Evolutionary conservation across 768 basidiomycete genomes (phyloP), one percentile per base, ranked within the genome.

Genomic region (Tricholoma bakamatsutake): DNA sequence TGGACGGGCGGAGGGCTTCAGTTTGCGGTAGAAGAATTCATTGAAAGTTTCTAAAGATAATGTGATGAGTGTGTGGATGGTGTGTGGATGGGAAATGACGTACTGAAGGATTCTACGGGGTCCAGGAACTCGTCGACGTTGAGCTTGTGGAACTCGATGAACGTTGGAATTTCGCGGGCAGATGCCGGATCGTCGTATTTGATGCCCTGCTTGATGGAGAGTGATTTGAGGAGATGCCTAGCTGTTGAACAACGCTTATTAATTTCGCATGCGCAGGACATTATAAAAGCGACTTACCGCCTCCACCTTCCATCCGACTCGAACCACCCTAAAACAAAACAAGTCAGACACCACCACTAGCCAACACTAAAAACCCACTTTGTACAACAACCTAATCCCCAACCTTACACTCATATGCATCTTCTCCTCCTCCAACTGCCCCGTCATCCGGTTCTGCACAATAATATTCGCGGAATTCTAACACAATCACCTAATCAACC

Each of bases 381-480:
- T 91, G 78, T 98, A 99, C 57, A 98, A 68, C 55, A 99, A 66
- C 27, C 96, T 78, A 64, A 99, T 99, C 2, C 96, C 96, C 13
- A 99, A 72, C 37, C 95, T 76, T 0, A 98, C 93, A 66, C 97
- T 98, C 1, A 80, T 79, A 64, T 94, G 88, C 93, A 98, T 99
- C 76, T 98, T 98, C 74, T 98, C 96, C 71, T 99, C 96, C 66
- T 94, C 89, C 55, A 98, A 67, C 67, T 92, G 90, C 0, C 96
- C 96, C 0, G 92, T 94, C 69, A 83, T 70, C 12, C 96, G 80
- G 67, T 98, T 94, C 73, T 98, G 96, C 1, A 99, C 95, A 56
- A 98, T 93, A 61, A 99, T 97, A 66, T 99, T 99, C 24, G 94
- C 96, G 52, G 93, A 95, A 65, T 99, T 97, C 89, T 92, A 64